Percentiles rank a stretch among this genome's conserved stretches.
Conservation (phyloP, 768 basidiomycete species). For the Tricholoma bakamatsutake region DNA sequence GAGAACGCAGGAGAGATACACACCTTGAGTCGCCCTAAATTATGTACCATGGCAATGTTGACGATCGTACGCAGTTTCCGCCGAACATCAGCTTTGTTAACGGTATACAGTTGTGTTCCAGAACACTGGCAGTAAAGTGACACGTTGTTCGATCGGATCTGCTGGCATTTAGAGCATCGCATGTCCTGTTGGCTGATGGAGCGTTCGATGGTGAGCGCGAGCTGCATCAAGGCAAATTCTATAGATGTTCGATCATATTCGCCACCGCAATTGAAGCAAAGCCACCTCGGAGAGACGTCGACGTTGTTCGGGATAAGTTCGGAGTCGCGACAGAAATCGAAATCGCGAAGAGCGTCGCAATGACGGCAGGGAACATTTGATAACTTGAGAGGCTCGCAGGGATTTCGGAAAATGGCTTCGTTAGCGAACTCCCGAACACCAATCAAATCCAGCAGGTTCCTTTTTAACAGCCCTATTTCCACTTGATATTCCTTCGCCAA, state of each 20-base stretch:
- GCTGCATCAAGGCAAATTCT: slow-evolving; percentile 79
- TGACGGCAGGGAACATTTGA: slow-evolving; percentile 83
- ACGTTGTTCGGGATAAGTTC: slow-evolving; percentile 63
- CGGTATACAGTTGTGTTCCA: slow-evolving; percentile 69
- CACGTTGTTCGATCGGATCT: slow-evolving; percentile 86
- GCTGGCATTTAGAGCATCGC: slow-evolving; percentile 82
- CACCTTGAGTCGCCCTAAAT: slow-evolving; percentile 63
- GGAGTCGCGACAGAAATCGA: slow-evolving; percentile 93
- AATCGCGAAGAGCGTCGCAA: slow-evolving; percentile 81
- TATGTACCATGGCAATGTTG: slow-evolving; percentile 75
- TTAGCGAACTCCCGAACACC: slow-evolving; percentile 81
- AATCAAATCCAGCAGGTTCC: slow-evolving; percentile 84
- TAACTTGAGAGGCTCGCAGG: slow-evolving; percentile 83
- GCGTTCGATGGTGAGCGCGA: slow-evolving; percentile 64
- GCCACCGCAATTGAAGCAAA: slow-evolving; percentile 65
- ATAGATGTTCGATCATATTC: slow-evolving; percentile 89
- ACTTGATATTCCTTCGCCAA: slow-evolving; percentile 77
- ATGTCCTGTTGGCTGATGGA: slow-evolving; percentile 87
- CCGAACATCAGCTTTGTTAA: slow-evolving; percentile 67
- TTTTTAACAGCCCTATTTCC: slow-evolving; percentile 84
- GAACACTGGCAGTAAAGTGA: slow-evolving; percentile 85
- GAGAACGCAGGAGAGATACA: slow-evolving; percentile 8
- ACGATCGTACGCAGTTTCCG: slow-evolving; percentile 75
- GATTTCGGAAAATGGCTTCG: slow-evolving; percentile 85
- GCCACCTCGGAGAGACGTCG: slow-evolving; percentile 55